Base-by-base conservation (phyloP, 768 basidiomycete genomes). In the Glaciozyma antarctica region DNA sequence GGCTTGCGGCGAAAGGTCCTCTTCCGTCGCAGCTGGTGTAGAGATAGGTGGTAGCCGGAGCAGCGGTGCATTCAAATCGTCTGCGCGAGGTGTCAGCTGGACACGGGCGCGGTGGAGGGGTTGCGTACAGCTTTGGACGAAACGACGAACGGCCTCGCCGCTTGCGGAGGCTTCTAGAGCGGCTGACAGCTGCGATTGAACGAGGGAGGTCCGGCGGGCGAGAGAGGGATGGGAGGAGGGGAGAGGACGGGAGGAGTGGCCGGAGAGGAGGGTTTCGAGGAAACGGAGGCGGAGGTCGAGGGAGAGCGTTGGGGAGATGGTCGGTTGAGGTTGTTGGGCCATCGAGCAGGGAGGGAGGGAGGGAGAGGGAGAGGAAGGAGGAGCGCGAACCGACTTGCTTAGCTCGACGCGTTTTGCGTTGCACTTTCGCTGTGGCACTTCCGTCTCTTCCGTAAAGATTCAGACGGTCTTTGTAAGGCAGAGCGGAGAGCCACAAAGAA, bases 281-380 rank as follows among this genome's bases (percentile, higher is more conserved):
- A 71, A 67, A 30, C 68, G 58, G 26, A 73, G 49, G 32, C 72
- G 70, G 16, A 73, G 70, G 51, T 65, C 64, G 44, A 71, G 59
- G 1, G 72, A 62, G n/a, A 69, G 64, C 0, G 32, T 6, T 0
- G 67, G 53, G 28, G 53, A 54, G 53, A 54, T 26, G 13, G 53
- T 16, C 7, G 38, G 13, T 15, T 41, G 38, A 12, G 38, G 38
- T 15, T 13, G 38, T 41, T 6, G 38, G 7, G 5, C 13, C 38
- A 41, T 41, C n/a, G n/a, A n/a, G n/a, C n/a, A n/a, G n/a, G n/a
- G n/a, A n/a, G n/a, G 38, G 8, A 7, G 38, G 5, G 38, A 2
- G 38, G 38, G 38, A 2, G 38, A 41, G 38, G 38, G 38, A 32
- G 32, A 32, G 9, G 32, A 41, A 6, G 38, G 8, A 15, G 38